Conservation (phyloP, 23 red algal species). For the Gracilariopsis chorda region DNA sequence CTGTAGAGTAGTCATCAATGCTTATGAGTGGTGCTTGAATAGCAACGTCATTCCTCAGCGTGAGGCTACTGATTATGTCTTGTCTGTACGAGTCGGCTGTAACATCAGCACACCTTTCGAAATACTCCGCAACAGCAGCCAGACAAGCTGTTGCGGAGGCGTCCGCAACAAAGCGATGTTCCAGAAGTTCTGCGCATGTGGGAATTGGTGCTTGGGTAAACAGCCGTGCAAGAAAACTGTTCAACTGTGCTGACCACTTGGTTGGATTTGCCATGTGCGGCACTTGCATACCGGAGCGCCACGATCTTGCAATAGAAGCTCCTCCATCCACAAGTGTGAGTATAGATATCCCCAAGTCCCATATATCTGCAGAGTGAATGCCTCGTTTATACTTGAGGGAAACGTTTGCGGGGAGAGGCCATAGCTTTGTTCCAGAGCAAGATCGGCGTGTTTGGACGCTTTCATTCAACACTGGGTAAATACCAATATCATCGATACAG, state of each 20-base stretch:
- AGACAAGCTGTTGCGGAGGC: conserved; percentile 2
- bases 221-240: conserved; percentile 14
- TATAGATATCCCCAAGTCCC: conserved; percentile 39
- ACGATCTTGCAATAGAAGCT: not conserved
- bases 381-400: not conserved
- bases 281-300: not conserved
- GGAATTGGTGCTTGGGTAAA: not conserved
- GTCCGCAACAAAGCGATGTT: conserved; percentile 25
- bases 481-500: conserved; percentile 4
- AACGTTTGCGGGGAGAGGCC: not conserved
- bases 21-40: conserved; percentile 34
- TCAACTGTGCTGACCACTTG: conserved; percentile 36
- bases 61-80: conserved; percentile 17
- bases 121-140: conserved; percentile 15
- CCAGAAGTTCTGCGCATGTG: not conserved
- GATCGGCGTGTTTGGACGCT: not conserved
- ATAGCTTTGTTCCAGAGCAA: conserved; percentile 29
- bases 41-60: conserved; percentile 5
- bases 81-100: not conserved
- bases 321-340: conserved; percentile 26
- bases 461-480: conserved; percentile 2
- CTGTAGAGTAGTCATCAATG: conserved; percentile 43
- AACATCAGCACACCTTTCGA: not conserved
- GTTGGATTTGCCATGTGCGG: not conserved
- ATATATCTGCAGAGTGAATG: not conserved